Base-by-base conservation (phyloP, 257 asterid species). In the Cynanchum wilfordii region DNA sequence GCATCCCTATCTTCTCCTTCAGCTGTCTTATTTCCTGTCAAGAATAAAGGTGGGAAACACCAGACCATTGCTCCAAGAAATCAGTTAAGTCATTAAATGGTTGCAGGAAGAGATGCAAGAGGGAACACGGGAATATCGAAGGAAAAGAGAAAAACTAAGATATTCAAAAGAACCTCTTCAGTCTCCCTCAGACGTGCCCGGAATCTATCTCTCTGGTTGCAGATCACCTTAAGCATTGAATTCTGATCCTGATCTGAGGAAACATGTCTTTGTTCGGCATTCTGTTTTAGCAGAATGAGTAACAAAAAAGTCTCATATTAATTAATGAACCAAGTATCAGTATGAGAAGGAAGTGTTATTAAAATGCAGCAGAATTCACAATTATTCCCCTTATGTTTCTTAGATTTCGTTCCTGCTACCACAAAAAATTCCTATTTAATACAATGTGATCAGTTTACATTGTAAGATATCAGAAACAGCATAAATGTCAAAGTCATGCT, bases 131-230 rank as follows among this genome's bases (percentile, higher is more conserved):
- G 70, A 11, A 45, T 4, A 51, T 51, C 20, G 56, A 47, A 51
- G 69, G 19, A n/a, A 45, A 75, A 36, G 15, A 70, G 40, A 59
- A 51, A 20, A 66, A 30, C 50, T 8, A 51, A 45, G 25, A 44
- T 33, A 62, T 10, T 15, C 50, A 7, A 51, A 29, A 67, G 63
- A 47, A 92, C 99, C 99, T 95, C 99, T 85, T 95, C 99, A 64
- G 98, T 90, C 90, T 95, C 98, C 71, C 87, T 90, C 84, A 95
- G 79, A 67, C 99, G 98, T 70, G 97, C 84, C 72, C 99, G 88
- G 72, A 95, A 95, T 68, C 99, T 92, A 80, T 95, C 99, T 33
- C 99, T 91, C 81, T 95, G 99, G 82, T 86, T 92, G 96, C 99
- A 95, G 63, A 95, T 95, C 89, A 95, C 98, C 85, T 89, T 91